Conservation (phyloP, 345 rosid species). For the Tarenaya hassleriana region DNA sequence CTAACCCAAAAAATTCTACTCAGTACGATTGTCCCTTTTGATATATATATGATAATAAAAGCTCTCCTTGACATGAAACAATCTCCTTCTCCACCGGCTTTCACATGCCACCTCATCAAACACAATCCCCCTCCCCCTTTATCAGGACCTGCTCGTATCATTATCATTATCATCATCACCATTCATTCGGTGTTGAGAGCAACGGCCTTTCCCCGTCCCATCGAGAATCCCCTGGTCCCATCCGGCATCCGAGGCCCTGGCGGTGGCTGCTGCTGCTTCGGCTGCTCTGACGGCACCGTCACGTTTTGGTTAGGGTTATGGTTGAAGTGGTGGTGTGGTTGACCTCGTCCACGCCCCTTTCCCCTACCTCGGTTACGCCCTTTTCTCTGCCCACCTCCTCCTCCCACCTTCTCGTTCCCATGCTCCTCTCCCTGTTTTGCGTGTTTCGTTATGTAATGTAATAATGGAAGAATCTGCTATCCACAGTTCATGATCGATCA, state of each 20-base stretch:
- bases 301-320: constrained; percentile 35
- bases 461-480: constrained; percentile 9
- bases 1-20: too few species aligned
- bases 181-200: constrained; percentile 26
- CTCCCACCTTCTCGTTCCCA: constrained; percentile 54
- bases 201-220: constrained; percentile 92
- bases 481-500: too few species aligned
- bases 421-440: constrained; percentile 68
- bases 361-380: constrained; percentile 66
- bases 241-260: constrained; percentile 99
- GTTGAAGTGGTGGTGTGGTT: constrained; percentile 42
- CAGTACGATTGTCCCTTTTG: too few species aligned
- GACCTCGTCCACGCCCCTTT: constrained; percentile 72
- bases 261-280: constrained; percentile 59
- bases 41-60: too few species aligned
- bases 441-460: not conserved
- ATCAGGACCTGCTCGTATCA: too few species aligned
- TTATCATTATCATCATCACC: too few species aligned
- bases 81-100: too few species aligned
- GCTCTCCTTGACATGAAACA: too few species aligned
- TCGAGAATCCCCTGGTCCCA: constrained; percentile 90
- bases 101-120: too few species aligned
- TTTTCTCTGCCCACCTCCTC: constrained; percentile 71
- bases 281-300: constrained; percentile 52
- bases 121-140: too few species aligned